Percentiles rank a stretch among this genome's conserved stretches.
These are phyloP conservation scores for Terana coerulea DNA, from an alignment of 768 basidiomycete species.

Conservation along the genomic window DNA sequence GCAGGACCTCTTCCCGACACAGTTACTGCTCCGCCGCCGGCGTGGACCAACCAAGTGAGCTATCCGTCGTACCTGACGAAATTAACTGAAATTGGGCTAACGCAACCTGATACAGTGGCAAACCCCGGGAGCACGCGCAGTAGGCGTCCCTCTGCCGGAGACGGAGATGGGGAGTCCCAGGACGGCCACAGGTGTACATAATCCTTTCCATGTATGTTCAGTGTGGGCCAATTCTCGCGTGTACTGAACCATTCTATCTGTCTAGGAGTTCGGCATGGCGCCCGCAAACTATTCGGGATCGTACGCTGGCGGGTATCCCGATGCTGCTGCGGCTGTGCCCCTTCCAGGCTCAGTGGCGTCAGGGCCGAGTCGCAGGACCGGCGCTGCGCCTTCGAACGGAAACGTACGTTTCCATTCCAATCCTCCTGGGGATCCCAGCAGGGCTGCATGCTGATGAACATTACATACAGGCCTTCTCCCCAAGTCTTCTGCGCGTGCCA, in stretches of 20 bases:
- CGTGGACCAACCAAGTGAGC: too few relatives aligned
- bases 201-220: conserved; percentile 45
- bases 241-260: too few relatives aligned
- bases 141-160: conserved; percentile 46
- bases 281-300: not conserved
- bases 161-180: conserved; percentile 50
- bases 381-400: too few relatives aligned
- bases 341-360: conserved; percentile 17
- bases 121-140: conserved; percentile 22
- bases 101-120: not conserved
- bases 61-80: too few relatives aligned
- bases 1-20: conserved; percentile 57
- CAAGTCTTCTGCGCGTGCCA: conserved; percentile 35
- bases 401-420: too few relatives aligned
- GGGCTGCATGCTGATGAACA: not conserved
- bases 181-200: conserved; percentile 31
- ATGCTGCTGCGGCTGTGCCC: conserved; percentile 12
- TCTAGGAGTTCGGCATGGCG: conserved; percentile 27
- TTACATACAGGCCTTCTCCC: conserved; percentile 29
- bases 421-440: not conserved
- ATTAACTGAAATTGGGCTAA: too few relatives aligned
- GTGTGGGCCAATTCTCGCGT: conserved; percentile 2
- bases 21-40: too few relatives aligned
- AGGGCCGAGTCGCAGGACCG: conserved; percentile 16
- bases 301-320: conserved; percentile 23